Base-by-base conservation (phyloP, 1,139 yeast species). In the Casaregolazyma suthepensis region DNA sequence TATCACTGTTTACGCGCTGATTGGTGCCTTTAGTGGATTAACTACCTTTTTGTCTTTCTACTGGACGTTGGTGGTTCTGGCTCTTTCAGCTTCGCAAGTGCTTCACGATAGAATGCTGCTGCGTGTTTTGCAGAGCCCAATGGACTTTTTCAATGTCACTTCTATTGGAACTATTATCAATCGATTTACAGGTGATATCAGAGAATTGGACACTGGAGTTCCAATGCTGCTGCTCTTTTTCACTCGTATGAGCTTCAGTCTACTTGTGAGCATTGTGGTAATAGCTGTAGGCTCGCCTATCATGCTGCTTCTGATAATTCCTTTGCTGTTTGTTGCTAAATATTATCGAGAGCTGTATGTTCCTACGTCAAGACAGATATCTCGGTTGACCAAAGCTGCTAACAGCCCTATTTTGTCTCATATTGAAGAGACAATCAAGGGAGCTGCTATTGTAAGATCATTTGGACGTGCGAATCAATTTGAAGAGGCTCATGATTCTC, bases 141-240 rank as follows among this genome's bases (percentile, higher is more conserved):
- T 77, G 78, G 62, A 78, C 1, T 79, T 68, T 58, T 66, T 78
- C 56, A 83, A 79, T 59, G 72, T 80, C 1, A 79, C 81, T 1
- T 83, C 83, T 17, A 65, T 78, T 64, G 83, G 85, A 5, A 71
- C 85, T 61, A 75, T 81, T 43, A 63, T 81, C 62, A 81, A 80
- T 63, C 69, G 86, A 57, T 82, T 82, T 65, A 84, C 94, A 0
- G 86, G 85, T 62, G 96, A 87, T 68, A 84, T 91, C 0, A 94
- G 87, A 64, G 81, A 82, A 46, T 70, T 87, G 61, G 96, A 87
- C 66, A 85, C 86, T 64, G 91, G 85, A 61, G 50, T 66, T 50
- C 58, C 57, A 23, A 59, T 57, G 61, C 60, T 57, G 40, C 48
- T 66, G 40, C 57, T 62, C 1, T 58, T 65, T 64, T 52, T 63